Conservation (phyloP, 2,329 filamentous ascomycete genomes). For the Colletotrichum sp. region DNA sequence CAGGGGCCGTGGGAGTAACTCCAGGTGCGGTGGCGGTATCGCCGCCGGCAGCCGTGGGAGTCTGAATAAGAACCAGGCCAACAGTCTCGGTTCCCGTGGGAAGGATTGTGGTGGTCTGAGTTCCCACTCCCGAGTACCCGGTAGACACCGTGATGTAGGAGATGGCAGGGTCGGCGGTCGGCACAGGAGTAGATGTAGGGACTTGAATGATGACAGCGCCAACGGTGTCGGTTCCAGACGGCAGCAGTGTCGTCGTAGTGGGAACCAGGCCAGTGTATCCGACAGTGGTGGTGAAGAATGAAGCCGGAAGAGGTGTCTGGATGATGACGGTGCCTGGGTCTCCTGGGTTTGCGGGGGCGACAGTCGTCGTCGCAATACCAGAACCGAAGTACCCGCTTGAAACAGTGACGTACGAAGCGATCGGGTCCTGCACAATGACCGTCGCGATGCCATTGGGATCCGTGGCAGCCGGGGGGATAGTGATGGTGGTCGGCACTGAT, state of each 20-base stretch:
- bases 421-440: not conserved
- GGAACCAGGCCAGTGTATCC: not conserved
- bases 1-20: not conserved
- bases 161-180: not conserved
- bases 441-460: not conserved
- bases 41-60: not conserved
- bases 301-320: not conserved
- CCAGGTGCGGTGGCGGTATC: not conserved
- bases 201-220: conserved; percentile 5
- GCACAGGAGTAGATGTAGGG: not conserved
- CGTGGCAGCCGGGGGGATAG: not conserved
- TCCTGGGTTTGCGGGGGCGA: not conserved
- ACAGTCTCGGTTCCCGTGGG: not conserved
- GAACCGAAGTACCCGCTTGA: conserved; percentile 2
- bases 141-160: conserved; percentile 9
- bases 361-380: not conserved
- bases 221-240: not conserved
- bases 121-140: not conserved
- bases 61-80: conserved; percentile 8
- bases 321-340: not conserved
- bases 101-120: not conserved
- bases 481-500: not conserved
- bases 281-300: not conserved
- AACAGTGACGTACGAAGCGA: not conserved
- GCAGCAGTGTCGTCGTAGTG: not conserved